Evolutionary conservation across 495 filamentous ascomycete species (phyloP), one percentile per base, ranked within the genome.

Genomic region (Aspergillus bertholletiae): DNA sequence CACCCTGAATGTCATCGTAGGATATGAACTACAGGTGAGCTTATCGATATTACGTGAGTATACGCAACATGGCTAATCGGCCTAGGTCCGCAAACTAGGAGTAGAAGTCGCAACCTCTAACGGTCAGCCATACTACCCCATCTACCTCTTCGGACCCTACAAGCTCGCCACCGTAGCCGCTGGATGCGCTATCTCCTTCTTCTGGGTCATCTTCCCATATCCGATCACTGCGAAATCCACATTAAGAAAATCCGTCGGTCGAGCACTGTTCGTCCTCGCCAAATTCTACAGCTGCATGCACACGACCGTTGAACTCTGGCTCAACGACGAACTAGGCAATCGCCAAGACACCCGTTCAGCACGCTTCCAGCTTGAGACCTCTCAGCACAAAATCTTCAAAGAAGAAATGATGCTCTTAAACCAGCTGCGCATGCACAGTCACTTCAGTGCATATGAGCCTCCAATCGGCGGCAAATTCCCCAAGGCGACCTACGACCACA

Each of bases 201-300:
- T 92, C 58, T 91, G 88, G 84, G 89, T 88, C 0, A 80, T 92
- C 54, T 86, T 91, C 62, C 88, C 88, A 0, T 88, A 82, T 48
- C 87, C 88, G 0, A 75, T 89, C 30, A 84, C 84, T 0, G 87
- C 89, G 15, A 82, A 88, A 23, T 85, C 83, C 1, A 79, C 81
- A 61, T 71, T 91, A 1, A 77, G 89, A 2, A 77, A 81, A 51
- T 80, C 84, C 28, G 74, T 91, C 0, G 86, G 86, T 3, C 74
- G 75, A 6, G 80, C 85, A 4, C 71, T 92, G 0, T 89, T 89
- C 59, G 76, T 90, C 0, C 75, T 90, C 5, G 88, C 88, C 17
- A 84, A 85, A 55, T 88, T 85, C 63, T 89, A 90, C 56, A 81
- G 80, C 32, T 78, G 83, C 48, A 79, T 88, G 57, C 81, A 89